Percentiles rank a stretch among this genome's conserved stretches.
Evolutionary conservation across 1,284 basidiomycete species (phyloP).

Genomic region (Ganoderma lucidum): DNA sequence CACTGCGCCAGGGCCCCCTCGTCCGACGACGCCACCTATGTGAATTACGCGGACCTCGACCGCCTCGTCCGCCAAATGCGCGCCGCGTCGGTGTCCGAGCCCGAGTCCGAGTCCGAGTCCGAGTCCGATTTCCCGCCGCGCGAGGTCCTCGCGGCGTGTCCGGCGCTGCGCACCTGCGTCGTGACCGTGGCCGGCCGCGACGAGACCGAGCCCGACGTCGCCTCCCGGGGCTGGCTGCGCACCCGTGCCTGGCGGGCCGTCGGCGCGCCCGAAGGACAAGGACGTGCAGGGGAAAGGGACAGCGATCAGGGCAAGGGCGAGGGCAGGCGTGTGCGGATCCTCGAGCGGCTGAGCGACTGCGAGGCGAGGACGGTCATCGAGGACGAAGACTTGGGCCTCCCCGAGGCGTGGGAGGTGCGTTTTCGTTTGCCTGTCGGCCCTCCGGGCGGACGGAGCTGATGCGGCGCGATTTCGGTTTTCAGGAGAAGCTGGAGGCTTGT

Average conservation of each 20-base stretch:
- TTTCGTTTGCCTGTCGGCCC: not conserved
- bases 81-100: too few species aligned
- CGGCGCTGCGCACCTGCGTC: not conserved
- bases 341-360: not conserved
- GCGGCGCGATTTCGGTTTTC: not conserved
- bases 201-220: too few species aligned
- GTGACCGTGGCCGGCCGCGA: not conserved
- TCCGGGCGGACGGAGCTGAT: not conserved
- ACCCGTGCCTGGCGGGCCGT: not conserved
- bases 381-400: not conserved
- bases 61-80: not conserved
- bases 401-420: not conserved
- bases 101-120: too few species aligned
- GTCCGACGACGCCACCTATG: too few species aligned
- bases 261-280: not conserved
- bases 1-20: not conserved
- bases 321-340: not conserved
- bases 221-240: not conserved
- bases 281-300: not conserved
- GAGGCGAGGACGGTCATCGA: not conserved
- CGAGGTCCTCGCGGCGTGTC: not conserved
- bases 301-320: too few species aligned
- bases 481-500: not conserved
- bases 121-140: not conserved
- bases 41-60: not conserved